phyloP scores from a whole-genome alignment of 2,329 filamentous ascomycete species.

The Ophiostoma tasmaniense region DNA sequence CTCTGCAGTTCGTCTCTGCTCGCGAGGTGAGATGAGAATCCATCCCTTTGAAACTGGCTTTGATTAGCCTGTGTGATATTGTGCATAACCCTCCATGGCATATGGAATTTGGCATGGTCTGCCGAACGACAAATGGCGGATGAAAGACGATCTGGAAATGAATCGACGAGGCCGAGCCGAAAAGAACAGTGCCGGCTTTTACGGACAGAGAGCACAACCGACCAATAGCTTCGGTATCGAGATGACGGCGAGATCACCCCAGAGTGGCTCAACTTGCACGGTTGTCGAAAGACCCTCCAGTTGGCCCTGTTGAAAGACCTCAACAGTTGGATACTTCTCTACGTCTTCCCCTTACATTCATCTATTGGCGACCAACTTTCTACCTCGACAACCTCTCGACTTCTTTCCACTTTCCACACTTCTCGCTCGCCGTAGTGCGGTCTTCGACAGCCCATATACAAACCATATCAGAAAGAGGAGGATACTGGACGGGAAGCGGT shows the following conservation, averaged over 20 bases:
- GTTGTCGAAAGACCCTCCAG: constrained; percentile 9
- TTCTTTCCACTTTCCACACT: constrained; percentile 5
- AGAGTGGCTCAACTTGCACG: neutral
- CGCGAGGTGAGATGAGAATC: constrained; percentile 77
- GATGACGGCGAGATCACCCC: neutral
- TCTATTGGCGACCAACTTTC: neutral
- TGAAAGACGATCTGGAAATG: neutral
- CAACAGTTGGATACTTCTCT: neutral
- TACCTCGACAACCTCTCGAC: neutral
- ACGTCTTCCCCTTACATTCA: neutral
- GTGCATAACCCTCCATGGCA: constrained; percentile 13
- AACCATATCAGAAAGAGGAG: constrained; percentile 23
- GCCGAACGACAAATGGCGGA: constrained; percentile 3
- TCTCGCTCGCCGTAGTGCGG: neutral
- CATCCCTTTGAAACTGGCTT: neutral
- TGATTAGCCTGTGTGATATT: constrained; percentile 1
- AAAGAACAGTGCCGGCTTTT: neutral
- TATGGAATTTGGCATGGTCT: constrained; percentile 1
- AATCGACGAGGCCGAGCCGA: constrained; percentile 5
- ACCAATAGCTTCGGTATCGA: neutral
- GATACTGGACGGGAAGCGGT: constrained; percentile 69
- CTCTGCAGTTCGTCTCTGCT: constrained; percentile 97
- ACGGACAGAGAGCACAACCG: neutral
- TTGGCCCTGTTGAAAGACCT: neutral
- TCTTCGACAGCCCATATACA: constrained; percentile 1